phyloP scores from a whole-genome alignment of 495 filamentous ascomycete species.

The Xylaria intraflava region DNA sequence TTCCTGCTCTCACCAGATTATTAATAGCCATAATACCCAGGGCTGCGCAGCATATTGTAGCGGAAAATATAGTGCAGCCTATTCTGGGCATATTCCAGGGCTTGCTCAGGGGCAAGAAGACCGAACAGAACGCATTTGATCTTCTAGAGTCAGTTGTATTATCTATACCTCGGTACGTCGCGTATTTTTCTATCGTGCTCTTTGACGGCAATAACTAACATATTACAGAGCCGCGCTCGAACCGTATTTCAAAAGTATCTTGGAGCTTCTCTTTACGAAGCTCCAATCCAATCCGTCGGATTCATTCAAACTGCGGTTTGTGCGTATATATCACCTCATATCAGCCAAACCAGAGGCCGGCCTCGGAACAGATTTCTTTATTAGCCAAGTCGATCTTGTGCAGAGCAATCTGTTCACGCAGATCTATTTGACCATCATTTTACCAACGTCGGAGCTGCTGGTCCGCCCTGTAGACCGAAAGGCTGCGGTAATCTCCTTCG shows the following conservation, averaged over 20 bases:
- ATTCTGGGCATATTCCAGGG: conserved; percentile 91
- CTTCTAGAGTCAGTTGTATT: conserved; percentile 73
- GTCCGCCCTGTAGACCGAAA: conserved; percentile 84
- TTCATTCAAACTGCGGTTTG: conserved; percentile 70
- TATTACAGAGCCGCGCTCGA: conserved; percentile 52
- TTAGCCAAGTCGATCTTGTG: conserved; percentile 69
- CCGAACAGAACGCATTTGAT: conserved; percentile 80
- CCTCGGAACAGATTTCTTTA: conserved; percentile 82
- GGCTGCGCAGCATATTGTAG: conserved; percentile 60
- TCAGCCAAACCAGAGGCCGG: conserved; percentile 67
- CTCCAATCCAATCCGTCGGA: conserved; percentile 73
- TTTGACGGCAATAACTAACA: conserved; percentile 20
- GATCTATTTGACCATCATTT: conserved; percentile 76
- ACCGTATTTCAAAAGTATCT: conserved; percentile 70
- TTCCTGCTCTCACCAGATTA: conserved; percentile 80
- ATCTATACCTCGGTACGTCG: conserved; percentile 60
- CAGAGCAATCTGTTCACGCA: conserved; percentile 75
- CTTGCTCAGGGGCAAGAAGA: conserved; percentile 63
- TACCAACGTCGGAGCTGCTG: conserved; percentile 84
- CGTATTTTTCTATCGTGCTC: neutral
- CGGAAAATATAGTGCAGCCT: conserved; percentile 63
- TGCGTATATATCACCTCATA: conserved; percentile 87
- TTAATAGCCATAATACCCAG: conserved; percentile 78
- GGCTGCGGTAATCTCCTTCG: conserved; percentile 82
- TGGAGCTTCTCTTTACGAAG: conserved; percentile 74